Percentiles rank a stretch among this genome's conserved stretches.
Conservation (phyloP, 179 eudicot genomes). For the Beta macrorhiza region DNA sequence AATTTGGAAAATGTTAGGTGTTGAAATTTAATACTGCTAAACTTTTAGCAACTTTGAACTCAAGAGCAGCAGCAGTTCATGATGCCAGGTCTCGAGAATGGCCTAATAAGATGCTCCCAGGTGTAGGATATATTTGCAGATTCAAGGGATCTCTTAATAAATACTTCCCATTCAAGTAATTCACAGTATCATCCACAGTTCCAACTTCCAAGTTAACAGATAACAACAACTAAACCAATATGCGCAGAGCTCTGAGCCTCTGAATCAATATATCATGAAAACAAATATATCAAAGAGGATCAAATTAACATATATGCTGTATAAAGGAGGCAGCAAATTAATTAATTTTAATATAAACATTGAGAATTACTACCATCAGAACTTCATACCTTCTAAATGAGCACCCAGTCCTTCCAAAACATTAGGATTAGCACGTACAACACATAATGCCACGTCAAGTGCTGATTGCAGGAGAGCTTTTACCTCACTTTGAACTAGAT, state of each 20-base stretch:
- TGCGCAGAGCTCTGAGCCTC: background rate
- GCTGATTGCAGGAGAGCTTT: constrained; percentile 80
- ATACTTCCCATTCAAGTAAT: too few species aligned
- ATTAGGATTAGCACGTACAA: constrained; percentile 81
- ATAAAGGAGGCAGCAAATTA: background rate
- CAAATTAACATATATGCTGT: background rate
- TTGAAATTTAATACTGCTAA: background rate
- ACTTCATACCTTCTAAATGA: constrained; percentile 73
- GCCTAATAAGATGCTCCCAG: background rate
- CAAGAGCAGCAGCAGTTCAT: background rate
- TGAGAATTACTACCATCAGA: background rate
- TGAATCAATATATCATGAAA: background rate
- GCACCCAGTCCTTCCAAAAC: constrained; percentile 96
- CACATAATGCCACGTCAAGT: constrained; percentile 74
- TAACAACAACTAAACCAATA: background rate
- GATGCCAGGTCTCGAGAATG: background rate
- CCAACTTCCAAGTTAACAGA: background rate
- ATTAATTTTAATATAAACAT: background rate
- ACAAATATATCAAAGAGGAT: background rate
- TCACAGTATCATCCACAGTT: background rate
- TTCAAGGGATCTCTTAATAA: too few species aligned
- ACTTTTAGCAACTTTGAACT: background rate
- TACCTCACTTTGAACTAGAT: constrained; percentile 92
- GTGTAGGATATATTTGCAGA: background rate
- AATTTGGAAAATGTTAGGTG: background rate